These are phyloP conservation scores for Aspergillus pseudoterreus DNA, from an alignment of 2,329 filamentous ascomycete species.

Conservation along the genomic window DNA sequence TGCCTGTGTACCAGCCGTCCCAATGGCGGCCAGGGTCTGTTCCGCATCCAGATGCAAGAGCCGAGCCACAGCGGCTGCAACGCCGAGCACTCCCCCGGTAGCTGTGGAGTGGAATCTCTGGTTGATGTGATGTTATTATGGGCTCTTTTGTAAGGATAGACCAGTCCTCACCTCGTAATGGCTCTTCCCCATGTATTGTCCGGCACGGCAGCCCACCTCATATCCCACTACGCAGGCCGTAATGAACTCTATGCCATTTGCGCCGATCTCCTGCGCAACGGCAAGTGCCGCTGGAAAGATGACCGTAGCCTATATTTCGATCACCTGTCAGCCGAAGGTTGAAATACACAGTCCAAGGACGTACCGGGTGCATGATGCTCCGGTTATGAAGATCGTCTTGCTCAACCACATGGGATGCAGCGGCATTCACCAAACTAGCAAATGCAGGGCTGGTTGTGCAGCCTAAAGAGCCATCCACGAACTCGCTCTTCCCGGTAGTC, in stretches of 20 bases:
- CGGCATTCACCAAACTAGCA: conserved; percentile 28
- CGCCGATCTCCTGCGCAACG: conserved; percentile 26
- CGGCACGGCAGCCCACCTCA: conserved; percentile 28
- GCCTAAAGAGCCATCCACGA: conserved; percentile 21
- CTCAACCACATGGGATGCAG: conserved; percentile 30
- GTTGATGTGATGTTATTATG: background rate
- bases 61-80: conserved; percentile 23
- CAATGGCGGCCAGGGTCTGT: conserved; percentile 25
- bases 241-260: conserved; percentile 27
- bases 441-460: conserved; percentile 25
- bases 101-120: conserved; percentile 27
- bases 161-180: conserved; percentile 26
- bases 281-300: conserved; percentile 28
- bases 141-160: background rate
- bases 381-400: conserved; percentile 33
- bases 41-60: conserved; percentile 21
- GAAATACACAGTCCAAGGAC: conserved; percentile 2
- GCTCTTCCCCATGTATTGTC: conserved; percentile 27
- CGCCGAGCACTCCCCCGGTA: conserved; percentile 25
- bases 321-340: background rate
- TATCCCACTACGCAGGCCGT: conserved; percentile 30
- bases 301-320: conserved; percentile 22
- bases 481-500: conserved; percentile 23
- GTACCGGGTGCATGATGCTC: conserved; percentile 32
- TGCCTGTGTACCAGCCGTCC: conserved; percentile 31